These are phyloP conservation scores for Fusarium sublunatum DNA, from an alignment of 2,329 filamentous ascomycete species.

Conservation along the genomic window DNA sequence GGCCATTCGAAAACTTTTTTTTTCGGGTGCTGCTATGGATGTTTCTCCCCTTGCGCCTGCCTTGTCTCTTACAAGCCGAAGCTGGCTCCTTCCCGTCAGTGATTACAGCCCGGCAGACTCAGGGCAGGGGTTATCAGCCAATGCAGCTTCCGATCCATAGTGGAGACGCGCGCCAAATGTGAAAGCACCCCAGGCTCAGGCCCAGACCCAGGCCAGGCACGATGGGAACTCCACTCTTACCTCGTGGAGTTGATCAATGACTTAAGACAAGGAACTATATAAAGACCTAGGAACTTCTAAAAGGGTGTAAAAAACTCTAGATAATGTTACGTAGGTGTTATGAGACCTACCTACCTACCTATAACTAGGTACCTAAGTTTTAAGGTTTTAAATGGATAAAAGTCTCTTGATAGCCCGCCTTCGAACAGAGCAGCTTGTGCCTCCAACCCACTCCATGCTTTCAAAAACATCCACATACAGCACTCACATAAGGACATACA, in stretches of 20 bases:
- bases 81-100: constrained; percentile 31
- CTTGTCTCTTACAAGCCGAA: constrained; percentile 24
- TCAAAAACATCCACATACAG: constrained; percentile 8
- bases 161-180: constrained; percentile 38
- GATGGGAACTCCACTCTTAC: constrained; percentile 4
- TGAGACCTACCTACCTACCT: no score
- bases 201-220: constrained; percentile 2
- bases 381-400: no score
- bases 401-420: no score
- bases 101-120: constrained; percentile 12
- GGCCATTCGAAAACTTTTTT: constrained; percentile 28
- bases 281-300: not conserved
- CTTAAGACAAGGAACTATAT: constrained; percentile 7
- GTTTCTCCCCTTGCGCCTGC: constrained; percentile 12
- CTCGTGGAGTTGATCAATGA: constrained; percentile 1
- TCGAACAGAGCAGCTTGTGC: no score
- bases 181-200: constrained; percentile 16
- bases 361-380: no score
- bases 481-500: not conserved
- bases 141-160: constrained; percentile 39
- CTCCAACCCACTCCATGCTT: not conserved
- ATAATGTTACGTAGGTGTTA: no score
- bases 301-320: no score
- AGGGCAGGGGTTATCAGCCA: constrained; percentile 37
- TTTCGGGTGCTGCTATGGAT: not conserved